These are phyloP conservation scores for Paramecium tetraurelia DNA, from an alignment of 73 alveolate species.

Conservation along the genomic window DNA sequence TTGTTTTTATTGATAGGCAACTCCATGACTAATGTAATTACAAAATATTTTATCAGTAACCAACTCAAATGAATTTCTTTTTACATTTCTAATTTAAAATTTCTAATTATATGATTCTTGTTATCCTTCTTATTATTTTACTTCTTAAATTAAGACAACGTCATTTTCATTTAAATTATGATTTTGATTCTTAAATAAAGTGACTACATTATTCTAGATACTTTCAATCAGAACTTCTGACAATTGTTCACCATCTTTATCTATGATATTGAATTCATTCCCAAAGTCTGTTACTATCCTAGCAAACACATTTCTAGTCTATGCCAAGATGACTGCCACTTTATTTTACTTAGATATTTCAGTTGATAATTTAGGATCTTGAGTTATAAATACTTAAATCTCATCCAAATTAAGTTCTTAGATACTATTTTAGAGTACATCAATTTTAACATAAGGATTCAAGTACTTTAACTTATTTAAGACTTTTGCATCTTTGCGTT, in stretches of 20 bases:
- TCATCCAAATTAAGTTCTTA: neutral
- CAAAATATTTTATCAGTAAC: conserved; percentile 56
- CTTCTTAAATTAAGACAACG: neutral
- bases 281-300: conserved; percentile 89
- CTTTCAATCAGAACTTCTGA: conserved; percentile 78
- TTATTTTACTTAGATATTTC: neutral
- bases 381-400: neutral
- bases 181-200: neutral
- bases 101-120: conserved; percentile 59
- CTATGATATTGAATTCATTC: conserved; percentile 80
- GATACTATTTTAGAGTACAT: neutral
- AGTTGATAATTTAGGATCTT: conserved; percentile 7
- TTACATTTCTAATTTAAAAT: conserved; percentile 52
- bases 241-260: conserved; percentile 91
- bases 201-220: neutral
- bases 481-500: conserved; percentile 76
- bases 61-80: conserved; percentile 59
- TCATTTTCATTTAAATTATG: conserved; percentile 36
- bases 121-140: conserved; percentile 20
- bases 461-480: conserved; percentile 76
- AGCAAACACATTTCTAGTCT: conserved; percentile 76
- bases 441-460: conserved; percentile 80
- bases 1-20: conserved; percentile 62
- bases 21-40: conserved; percentile 62
- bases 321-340: conserved; percentile 56